Conservation (phyloP, 176 grass and related monocot genomes). For the Metroxylon sagu region DNA sequence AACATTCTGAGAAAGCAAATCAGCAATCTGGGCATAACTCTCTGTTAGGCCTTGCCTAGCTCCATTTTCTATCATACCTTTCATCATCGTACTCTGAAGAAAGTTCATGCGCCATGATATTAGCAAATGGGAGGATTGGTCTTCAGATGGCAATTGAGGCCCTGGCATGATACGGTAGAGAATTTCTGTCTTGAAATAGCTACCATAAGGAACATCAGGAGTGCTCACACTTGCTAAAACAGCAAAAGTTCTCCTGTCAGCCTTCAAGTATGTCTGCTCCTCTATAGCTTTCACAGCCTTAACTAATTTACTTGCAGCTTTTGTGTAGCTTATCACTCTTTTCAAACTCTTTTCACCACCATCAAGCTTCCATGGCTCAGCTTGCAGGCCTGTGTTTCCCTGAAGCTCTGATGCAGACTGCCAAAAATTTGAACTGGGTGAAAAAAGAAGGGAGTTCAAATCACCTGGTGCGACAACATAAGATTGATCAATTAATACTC, state of each 20-base stretch:
- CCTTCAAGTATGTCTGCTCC: constrained; percentile 83
- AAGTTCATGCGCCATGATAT: constrained; percentile 97
- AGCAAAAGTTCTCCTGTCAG: constrained; percentile 56
- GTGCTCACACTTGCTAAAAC: constrained; percentile 75
- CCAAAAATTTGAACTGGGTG: constrained; percentile 64
- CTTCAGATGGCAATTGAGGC: constrained; percentile 48
- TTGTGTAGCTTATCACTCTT: constrained; percentile 63
- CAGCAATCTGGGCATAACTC: constrained; percentile 54
- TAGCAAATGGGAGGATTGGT: constrained; percentile 59
- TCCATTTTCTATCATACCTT: constrained; percentile 91
- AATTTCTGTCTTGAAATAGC: constrained; percentile 80
- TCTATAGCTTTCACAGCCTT: constrained; percentile 83
- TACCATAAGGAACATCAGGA: constrained; percentile 84
- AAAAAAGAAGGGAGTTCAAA: constrained; percentile 78
- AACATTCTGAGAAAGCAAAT: constrained; percentile 57
- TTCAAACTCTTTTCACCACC: constrained; percentile 48
- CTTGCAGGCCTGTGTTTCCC: constrained; percentile 58
- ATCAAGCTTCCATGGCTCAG: constrained; percentile 53
- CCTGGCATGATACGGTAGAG: constrained; percentile 71
- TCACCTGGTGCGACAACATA: constrained; percentile 45
- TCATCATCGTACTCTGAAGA: constrained; percentile 93
- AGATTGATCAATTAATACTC: constrained; percentile 60
- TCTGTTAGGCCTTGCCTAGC: constrained; percentile 81
- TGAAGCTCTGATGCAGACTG: constrained; percentile 47
- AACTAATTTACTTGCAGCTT: constrained; percentile 71